Conservation (phyloP, 2,329 filamentous ascomycete species). For the Zymoseptoria pseudotritici region DNA sequence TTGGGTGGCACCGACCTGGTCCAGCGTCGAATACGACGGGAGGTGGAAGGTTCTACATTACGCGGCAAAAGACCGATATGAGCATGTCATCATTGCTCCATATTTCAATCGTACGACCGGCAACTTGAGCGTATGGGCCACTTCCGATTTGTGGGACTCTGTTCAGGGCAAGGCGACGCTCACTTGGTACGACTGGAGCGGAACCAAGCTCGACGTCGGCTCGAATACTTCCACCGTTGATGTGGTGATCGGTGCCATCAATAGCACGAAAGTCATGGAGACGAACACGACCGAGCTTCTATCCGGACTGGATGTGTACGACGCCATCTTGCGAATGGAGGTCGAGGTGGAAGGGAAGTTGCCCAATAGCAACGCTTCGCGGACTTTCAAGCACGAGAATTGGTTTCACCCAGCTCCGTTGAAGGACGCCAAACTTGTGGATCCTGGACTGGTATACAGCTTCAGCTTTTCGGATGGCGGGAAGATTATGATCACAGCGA, state of each 20-base stretch:
- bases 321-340: slow-evolving; percentile 40
- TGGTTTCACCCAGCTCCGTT: slow-evolving; percentile 44
- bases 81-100: slow-evolving; percentile 52
- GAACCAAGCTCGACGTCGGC: slow-evolving; percentile 37
- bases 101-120: slow-evolving; percentile 47
- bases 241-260: slow-evolving; percentile 45
- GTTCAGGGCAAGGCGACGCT: slow-evolving; percentile 42
- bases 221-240: slow-evolving; percentile 21
- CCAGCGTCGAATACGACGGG: slow-evolving; percentile 55
- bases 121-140: slow-evolving; percentile 47
- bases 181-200: slow-evolving; percentile 47
- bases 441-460: slow-evolving; percentile 41
- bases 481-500: slow-evolving; percentile 35
- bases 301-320: slow-evolving; percentile 20
- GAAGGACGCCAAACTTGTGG: slow-evolving; percentile 39
- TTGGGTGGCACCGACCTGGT: slow-evolving; percentile 54
- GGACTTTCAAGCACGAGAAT: slow-evolving; percentile 44
- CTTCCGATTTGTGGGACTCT: slow-evolving; percentile 50
- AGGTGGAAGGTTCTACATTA: slow-evolving; percentile 58
- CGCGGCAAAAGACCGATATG: slow-evolving; percentile 50
- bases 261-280: slow-evolving; percentile 43
- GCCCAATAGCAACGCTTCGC: slow-evolving; percentile 38
- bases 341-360: slow-evolving; percentile 39
- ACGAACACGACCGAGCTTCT: slow-evolving; percentile 33
- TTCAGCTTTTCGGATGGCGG: slow-evolving; percentile 31